These are phyloP conservation scores for Cordia subcordata DNA, from an alignment of 257 asterid species.

Conservation along the genomic window DNA sequence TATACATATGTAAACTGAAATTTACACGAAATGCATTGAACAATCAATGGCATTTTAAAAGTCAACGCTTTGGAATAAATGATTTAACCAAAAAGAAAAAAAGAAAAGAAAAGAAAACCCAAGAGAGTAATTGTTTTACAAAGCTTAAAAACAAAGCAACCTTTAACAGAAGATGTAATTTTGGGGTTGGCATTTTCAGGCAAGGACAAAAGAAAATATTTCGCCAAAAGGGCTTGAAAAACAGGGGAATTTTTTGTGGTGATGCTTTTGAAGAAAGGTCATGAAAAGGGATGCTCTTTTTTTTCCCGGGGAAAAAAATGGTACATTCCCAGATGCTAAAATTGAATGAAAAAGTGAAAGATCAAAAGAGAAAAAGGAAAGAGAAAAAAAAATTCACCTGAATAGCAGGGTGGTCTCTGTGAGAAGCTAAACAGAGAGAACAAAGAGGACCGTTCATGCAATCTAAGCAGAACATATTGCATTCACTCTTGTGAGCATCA, in stretches of 20 bases:
- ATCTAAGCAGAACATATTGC: constrained; percentile 89
- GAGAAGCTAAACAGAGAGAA: constrained; percentile 62
- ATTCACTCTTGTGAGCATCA: constrained; percentile 86
- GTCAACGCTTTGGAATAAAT: too few species aligned
- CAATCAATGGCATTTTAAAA: constrained; percentile 6
- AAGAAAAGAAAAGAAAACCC: neutral
- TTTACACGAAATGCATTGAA: neutral
- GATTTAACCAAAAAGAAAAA: too few species aligned
- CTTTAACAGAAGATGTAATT: too few species aligned
- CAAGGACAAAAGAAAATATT: neutral
- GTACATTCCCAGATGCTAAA: constrained; percentile 14
- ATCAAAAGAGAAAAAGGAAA: neutral
- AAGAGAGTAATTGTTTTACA: neutral
- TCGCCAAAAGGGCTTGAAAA: too few species aligned
- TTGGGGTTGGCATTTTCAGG: neutral
- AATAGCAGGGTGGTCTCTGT: constrained; percentile 64
- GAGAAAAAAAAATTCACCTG: constrained; percentile 40
- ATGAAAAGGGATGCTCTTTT: neutral
- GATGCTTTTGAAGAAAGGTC: too few species aligned
- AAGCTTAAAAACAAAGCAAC: neutral
- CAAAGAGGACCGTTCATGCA: constrained; percentile 69
- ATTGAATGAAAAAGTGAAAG: too few species aligned
- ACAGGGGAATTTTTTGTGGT: too few species aligned
- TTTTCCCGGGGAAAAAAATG: constrained; percentile 16
- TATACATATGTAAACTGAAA: too few species aligned